Evolutionary conservation across 768 basidiomycete genomes (phyloP), one percentile per base, ranked within the genome.

Genomic region (Gyrodon lividus): DNA sequence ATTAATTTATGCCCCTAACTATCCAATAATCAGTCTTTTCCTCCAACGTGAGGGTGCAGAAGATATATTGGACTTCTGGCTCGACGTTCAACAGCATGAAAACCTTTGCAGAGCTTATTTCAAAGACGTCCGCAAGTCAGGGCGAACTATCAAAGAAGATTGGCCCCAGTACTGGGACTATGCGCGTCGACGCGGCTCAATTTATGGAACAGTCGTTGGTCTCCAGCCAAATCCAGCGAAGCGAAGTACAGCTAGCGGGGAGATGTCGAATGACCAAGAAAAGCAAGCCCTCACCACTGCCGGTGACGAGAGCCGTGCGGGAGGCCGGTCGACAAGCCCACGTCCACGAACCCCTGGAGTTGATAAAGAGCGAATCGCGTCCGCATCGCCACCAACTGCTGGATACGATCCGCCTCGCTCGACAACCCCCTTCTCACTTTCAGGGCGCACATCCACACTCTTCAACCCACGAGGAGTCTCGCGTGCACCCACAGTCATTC

Each of bases 121-220:
- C 83, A 97, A 98, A 77, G 97, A 98, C 70, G 84, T 99, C 47
- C 87, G 91, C 64, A 94, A 95, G 73, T 94, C 94, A 0, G 94
- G 95, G 3, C 82, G 89, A 23, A 84, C 88, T 12, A 89, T 99
- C 68, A 89, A 88, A 66, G 90, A 98, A 16, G 97, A 98, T 68
- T 99, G 97, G 97, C 97, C 97, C 5, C 92, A 97, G 69, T 98
- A 96, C 63, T 95, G 92, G 84, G 88, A 93, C 57, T 92, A 93
- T 66, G 97, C 97, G 12, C 83, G 92, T 42, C 77, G 88, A 41
- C 76, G 96, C 44, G 97, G 96, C 4, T 94, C 92, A 5, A 93
- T 96, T 50, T 98, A 98, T 62, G 90, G 92, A 8, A 86, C 89
- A 0, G 86, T 96, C 22, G 87, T 96, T 9, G 90, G 90, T 2